These are phyloP conservation scores for Paramarasmius palmivorus DNA, from an alignment of 1,284 basidiomycete species.

Conservation along the genomic window DNA sequence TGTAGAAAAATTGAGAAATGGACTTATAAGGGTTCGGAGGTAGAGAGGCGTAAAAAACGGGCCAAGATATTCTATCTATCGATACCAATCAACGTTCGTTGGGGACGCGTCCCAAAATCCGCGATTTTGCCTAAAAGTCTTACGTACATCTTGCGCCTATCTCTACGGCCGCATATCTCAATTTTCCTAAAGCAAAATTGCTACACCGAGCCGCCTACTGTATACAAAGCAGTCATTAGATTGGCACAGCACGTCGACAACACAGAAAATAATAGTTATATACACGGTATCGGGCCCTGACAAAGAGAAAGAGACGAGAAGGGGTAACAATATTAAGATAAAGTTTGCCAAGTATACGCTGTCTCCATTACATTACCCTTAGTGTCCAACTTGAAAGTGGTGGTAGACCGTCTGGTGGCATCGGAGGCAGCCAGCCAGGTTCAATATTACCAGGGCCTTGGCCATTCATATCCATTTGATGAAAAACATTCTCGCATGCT, in stretches of 20 bases:
- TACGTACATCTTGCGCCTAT: not conserved
- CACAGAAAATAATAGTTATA: constrained; percentile 6
- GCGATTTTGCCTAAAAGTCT: not conserved
- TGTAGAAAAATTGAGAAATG: constrained; percentile 8
- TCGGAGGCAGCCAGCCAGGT: constrained; percentile 69
- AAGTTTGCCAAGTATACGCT: not conserved
- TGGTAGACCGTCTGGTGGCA: constrained; percentile 45
- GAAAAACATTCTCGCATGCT: constrained; percentile 80
- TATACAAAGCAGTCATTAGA: constrained; percentile 5
- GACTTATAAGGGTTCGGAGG: constrained; percentile 2
- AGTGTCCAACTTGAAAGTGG: constrained; percentile 71
- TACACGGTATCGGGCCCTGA: constrained; percentile 9
- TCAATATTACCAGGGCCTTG: constrained; percentile 47
- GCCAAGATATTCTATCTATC: not conserved
- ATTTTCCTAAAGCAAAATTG: too few relatives aligned
- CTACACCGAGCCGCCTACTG: not conserved
- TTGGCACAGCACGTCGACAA: constrained; percentile 15
- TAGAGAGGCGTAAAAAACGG: constrained; percentile 4
- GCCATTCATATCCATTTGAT: constrained; percentile 55
- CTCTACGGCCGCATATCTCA: not conserved
- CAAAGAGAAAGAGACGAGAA: constrained; percentile 2
- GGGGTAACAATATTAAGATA: not conserved
- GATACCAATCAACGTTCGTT: constrained; percentile 3
- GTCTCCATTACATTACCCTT: constrained; percentile 59
- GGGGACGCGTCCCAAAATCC: not conserved